Base-by-base conservation (phyloP, 2,329 filamentous ascomycete genomes). In the Phialophora expanda region DNA sequence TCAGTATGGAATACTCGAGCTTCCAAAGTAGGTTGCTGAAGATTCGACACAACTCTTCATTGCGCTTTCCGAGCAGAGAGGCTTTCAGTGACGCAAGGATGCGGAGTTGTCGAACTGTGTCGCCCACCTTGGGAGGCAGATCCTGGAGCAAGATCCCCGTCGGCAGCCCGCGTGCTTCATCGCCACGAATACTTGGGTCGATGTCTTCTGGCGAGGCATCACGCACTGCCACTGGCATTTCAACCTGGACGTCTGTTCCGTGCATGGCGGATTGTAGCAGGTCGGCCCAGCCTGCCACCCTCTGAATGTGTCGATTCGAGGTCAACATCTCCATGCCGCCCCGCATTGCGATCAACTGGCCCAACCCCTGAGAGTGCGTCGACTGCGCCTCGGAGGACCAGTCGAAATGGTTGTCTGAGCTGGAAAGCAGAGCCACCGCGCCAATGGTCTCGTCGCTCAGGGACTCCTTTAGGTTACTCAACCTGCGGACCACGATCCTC, bases 21-120 rank as follows among this genome's bases (percentile, higher is more conserved):
- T 66, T 66, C 64, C 64, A 69, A 6, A 69, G 57, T 3, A 64
- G 51, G 32, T 64, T 55, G 59, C 64, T 66, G 44, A 69, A 69
- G 3, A 46, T 53, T 17, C 44, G 55, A 32, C 66, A 64, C 11
- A 69, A 20, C 28, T 64, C 54, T 22, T 28, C 12, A 41, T 62
- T 55, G 51, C 64, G 60, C 12, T 66, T 46, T 1, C 14, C 26
- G 8, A 65, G 22, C 3, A 65, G 30, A n/a, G 8, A n/a, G 12
- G 46, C 20, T 46, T 67, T 67, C 44, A 65, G 26, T 7, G 41
- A 50, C 20, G 66, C 55, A n/a, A 67, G 53, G 24, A 55, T 55
- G 26, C 66, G 44, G n/a, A 67, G 62, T 22, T 22, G 58, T 58
- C 55, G 44, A n/a, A 67, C 20, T 8, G 38, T 62, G 30, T 60